Conservation (phyloP, 192 early-diverging fungal genomes). For the Backusella luteola region DNA sequence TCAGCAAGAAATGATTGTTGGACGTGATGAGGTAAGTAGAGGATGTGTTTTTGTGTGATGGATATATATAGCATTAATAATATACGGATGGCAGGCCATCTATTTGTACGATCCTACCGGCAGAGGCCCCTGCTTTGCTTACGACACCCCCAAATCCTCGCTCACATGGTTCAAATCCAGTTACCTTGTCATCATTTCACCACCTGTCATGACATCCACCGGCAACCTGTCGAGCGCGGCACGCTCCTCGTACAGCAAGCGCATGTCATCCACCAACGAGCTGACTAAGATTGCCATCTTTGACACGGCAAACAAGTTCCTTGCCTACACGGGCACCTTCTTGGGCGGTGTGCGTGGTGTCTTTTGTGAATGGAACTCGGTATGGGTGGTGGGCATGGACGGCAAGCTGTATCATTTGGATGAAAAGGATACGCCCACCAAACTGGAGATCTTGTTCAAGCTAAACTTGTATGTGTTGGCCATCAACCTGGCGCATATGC, state of each 20-base stretch:
- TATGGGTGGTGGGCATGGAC: conserved; percentile 81
- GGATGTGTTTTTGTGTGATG: too few relatives aligned
- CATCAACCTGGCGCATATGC: conserved; percentile 80
- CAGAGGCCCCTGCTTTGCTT: conserved; percentile 87
- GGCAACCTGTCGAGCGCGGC: conserved; percentile 32
- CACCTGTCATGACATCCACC: conserved; percentile 42
- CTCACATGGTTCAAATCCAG: conserved; percentile 68
- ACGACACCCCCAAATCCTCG: conserved; percentile 73
- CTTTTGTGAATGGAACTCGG: conserved; percentile 84
- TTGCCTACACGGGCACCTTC: conserved; percentile 84
- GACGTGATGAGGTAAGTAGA: conserved; percentile 66
- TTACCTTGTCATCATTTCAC: conserved; percentile 72
- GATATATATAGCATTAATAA: too few relatives aligned
- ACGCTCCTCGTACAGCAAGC: conserved; percentile 8
- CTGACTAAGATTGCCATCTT: conserved; percentile 73
- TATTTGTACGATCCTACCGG: conserved; percentile 93
- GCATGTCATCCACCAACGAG: conserved; percentile 32
- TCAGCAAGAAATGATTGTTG: conserved; percentile 78
- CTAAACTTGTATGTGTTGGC: conserved; percentile 86
- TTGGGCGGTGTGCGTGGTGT: conserved; percentile 68
- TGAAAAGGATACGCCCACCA: conserved; percentile 85
- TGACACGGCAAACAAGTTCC: conserved; percentile 90
- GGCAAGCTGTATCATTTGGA: conserved; percentile 79
- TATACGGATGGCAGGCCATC: conserved; percentile 48
- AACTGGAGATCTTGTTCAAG: conserved; percentile 85